A percentile compares a stretch with the other conserved stretches of the same genome.
Conservation (phyloP, 257 asterid genomes). For the Solanum ossicruentum region DNA sequence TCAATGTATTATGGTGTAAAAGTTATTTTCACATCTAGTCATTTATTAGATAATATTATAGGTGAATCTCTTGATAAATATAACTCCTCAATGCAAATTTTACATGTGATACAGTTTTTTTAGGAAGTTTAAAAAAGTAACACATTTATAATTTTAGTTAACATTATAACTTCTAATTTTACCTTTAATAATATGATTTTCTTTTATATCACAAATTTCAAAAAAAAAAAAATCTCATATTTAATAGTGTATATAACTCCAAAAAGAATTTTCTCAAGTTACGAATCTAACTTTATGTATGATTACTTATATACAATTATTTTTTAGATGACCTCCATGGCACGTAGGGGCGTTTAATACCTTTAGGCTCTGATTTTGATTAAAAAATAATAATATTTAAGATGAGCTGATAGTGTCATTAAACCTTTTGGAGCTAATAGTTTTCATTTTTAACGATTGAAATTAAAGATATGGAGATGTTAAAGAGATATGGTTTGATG, state of each 20-base stretch:
- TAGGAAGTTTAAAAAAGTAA: too few relatives aligned
- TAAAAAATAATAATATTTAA: too few relatives aligned
- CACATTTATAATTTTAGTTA: background rate
- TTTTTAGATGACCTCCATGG: background rate
- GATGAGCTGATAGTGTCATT: too few relatives aligned
- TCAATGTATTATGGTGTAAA: background rate
- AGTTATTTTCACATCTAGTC: background rate
- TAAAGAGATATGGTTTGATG: slow-evolving; percentile 90
- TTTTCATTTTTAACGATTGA: background rate
- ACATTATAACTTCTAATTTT: background rate
- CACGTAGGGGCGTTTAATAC: too few relatives aligned
- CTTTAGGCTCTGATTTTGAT: too few relatives aligned
- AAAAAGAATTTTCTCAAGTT: background rate
- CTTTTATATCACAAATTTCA: background rate
- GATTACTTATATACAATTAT: background rate
- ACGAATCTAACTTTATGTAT: background rate
- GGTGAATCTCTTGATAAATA: background rate
- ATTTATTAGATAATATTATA: background rate
- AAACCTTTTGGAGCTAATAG: background rate
- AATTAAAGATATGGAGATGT: slow-evolving; percentile 56
- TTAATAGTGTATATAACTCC: background rate
- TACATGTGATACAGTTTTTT: background rate
- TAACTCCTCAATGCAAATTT: background rate
- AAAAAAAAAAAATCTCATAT: too few relatives aligned
- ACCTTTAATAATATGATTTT: background rate